A percentile compares a stretch with the other conserved stretches of the same genome.
These are phyloP conservation scores for Vitis vinifera DNA, from an alignment of 164 flowering plant genomes.

Conservation along the genomic window DNA sequence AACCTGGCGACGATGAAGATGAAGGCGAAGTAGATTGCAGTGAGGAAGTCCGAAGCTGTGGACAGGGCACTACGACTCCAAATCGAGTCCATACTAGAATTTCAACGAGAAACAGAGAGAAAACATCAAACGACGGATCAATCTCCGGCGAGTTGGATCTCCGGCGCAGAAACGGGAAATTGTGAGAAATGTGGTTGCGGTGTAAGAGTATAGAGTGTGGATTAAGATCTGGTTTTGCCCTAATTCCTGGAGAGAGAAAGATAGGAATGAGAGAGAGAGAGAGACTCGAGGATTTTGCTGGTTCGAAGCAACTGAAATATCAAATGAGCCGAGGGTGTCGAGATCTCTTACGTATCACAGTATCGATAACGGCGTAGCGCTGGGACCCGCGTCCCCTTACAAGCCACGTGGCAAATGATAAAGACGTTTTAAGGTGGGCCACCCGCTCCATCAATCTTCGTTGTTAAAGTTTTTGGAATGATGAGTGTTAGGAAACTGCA, in stretches of 20 bases:
- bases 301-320: too few species aligned
- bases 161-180: background rate
- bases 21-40: conserved; percentile 54
- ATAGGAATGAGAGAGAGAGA: conserved; percentile 1
- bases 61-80: conserved; percentile 34
- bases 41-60: conserved; percentile 31
- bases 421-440: too few species aligned
- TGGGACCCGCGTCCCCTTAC: too few species aligned
- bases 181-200: too few species aligned
- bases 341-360: too few species aligned
- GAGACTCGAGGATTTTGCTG: background rate
- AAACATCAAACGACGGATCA: conserved; percentile 13
- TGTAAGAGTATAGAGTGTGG: too few species aligned
- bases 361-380: too few species aligned
- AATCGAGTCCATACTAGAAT: conserved; percentile 44
- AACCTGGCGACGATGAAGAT: conserved; percentile 50
- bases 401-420: too few species aligned
- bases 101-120: background rate
- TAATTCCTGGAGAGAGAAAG: background rate
- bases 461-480: too few species aligned
- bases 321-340: too few species aligned
- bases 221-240: conserved; percentile 14
- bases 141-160: background rate
- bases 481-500: too few species aligned
- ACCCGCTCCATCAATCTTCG: too few species aligned